A percentile compares a stretch with the other conserved stretches of the same genome.
These are phyloP conservation scores for Alternaria sp. DNA, from an alignment of 2,329 filamentous ascomycete species.

Conservation along the genomic window DNA sequence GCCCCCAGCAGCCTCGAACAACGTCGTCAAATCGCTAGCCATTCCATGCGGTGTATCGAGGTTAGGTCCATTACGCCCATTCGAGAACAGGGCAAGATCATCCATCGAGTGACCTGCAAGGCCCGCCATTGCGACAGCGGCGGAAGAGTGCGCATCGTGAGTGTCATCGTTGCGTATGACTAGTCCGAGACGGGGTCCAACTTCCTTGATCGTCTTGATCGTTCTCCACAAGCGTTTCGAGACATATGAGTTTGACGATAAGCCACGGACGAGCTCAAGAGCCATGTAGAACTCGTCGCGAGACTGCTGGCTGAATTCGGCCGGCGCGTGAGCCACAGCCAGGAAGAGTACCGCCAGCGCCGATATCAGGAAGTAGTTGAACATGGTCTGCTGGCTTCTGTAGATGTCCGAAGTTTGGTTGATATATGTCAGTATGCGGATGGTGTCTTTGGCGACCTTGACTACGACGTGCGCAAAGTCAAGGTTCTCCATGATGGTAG, in stretches of 20 bases:
- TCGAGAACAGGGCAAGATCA: slow-evolving; percentile 59
- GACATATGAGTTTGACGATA: slow-evolving; percentile 74
- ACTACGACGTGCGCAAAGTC: slow-evolving; percentile 76
- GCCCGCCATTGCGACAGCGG: slow-evolving; percentile 70
- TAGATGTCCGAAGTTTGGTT: slow-evolving; percentile 77
- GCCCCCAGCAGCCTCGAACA: slow-evolving; percentile 69
- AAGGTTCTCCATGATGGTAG: slow-evolving; percentile 79
- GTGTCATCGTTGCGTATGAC: slow-evolving; percentile 53
- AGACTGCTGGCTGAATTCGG: slow-evolving; percentile 71
- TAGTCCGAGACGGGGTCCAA: slow-evolving; percentile 72
- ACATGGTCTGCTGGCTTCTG: slow-evolving; percentile 74
- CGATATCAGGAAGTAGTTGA: slow-evolving; percentile 80
- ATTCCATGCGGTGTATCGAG: slow-evolving; percentile 64
- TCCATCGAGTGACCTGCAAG: slow-evolving; percentile 68
- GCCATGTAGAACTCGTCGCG: slow-evolving; percentile 81
- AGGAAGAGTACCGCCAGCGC: slow-evolving; percentile 78
- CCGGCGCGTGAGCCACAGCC: slow-evolving; percentile 75
- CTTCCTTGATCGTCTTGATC: slow-evolving; percentile 72
- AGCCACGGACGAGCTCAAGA: slow-evolving; percentile 74
- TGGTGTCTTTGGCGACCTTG: slow-evolving; percentile 77
- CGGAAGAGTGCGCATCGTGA: slow-evolving; percentile 65
- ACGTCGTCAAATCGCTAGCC: slow-evolving; percentile 67
- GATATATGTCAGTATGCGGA: slow-evolving; percentile 72
- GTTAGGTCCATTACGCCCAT: slow-evolving; percentile 41
- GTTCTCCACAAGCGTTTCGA: slow-evolving; percentile 77